Percentiles rank a stretch among this genome's conserved stretches.
phyloP scores from a whole-genome alignment of 2,329 filamentous ascomycete species.

The Epichloe sibirici region DNA sequence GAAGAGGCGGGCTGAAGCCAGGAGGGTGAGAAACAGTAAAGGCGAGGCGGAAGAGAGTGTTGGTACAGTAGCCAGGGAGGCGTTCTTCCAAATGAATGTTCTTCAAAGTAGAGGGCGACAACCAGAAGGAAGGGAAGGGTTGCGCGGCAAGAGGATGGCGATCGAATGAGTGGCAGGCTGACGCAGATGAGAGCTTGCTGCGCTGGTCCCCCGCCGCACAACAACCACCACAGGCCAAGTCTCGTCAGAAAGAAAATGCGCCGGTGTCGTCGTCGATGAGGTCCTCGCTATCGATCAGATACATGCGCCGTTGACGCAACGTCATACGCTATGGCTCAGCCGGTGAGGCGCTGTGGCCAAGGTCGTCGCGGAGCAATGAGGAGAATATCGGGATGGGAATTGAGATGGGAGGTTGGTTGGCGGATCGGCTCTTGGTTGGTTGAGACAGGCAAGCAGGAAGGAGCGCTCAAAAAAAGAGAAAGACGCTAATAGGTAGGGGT shows the following conservation, averaged over 20 bases:
- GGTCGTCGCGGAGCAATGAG: neutral
- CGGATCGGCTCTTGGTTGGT: neutral
- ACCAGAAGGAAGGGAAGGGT: neutral
- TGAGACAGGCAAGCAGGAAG: neutral
- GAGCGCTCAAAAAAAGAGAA: neutral
- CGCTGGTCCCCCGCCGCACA: neutral
- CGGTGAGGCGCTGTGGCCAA: neutral
- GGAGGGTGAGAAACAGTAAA: neutral
- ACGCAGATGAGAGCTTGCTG: neutral
- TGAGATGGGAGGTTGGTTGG: constrained; percentile 1
- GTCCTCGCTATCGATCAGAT: neutral
- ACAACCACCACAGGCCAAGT: neutral
- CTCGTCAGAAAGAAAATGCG: neutral
- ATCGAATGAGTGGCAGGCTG: neutral
- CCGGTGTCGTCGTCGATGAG: neutral
- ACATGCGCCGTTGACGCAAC: neutral
- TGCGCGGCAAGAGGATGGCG: neutral
- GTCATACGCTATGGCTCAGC: neutral
- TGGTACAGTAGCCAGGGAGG: neutral
- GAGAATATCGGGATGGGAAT: neutral
- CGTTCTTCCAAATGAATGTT: no score
- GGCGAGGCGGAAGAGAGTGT: neutral
- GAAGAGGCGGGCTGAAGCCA: neutral
- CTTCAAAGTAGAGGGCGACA: neutral
- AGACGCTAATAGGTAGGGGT: neutral